phyloP scores from a whole-genome alignment of 2,329 filamentous ascomycete genomes.

The Diaporthe vexans region DNA sequence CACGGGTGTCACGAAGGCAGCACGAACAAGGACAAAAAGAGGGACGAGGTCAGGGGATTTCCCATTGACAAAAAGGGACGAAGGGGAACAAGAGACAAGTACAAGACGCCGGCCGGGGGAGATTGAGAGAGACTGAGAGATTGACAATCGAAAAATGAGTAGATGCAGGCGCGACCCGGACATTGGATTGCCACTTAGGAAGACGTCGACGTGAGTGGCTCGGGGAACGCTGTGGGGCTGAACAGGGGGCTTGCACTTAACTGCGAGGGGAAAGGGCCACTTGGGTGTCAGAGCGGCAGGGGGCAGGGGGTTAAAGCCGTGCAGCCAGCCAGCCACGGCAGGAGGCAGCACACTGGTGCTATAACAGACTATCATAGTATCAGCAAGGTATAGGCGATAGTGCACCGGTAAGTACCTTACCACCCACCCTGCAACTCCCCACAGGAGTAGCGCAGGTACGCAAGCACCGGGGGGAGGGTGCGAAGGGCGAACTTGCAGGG shows the following conservation, averaged over 20 bases:
- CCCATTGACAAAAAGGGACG: constrained; percentile 27
- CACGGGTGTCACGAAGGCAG: constrained; percentile 10
- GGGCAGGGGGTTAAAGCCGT: constrained; percentile 15
- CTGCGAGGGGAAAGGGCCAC: constrained; percentile 8
- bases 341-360: background rate
- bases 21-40: constrained; percentile 23
- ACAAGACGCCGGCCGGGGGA: constrained; percentile 3
- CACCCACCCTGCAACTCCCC: background rate
- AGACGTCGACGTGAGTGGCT: constrained; percentile 16
- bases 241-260: constrained; percentile 17
- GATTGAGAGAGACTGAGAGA: constrained; percentile 28
- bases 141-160: constrained; percentile 36
- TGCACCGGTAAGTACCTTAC: background rate
- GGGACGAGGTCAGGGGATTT: constrained; percentile 28
- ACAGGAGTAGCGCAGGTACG: background rate
- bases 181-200: constrained; percentile 36
- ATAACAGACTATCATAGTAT: background rate
- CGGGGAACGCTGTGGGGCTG: constrained; percentile 25
- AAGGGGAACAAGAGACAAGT: constrained; percentile 3
- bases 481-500: constrained; percentile 17
- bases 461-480: constrained; percentile 6
- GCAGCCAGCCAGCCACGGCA: constrained; percentile 15
- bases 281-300: constrained; percentile 27
- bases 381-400: background rate
- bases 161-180: constrained; percentile 34